phyloP scores from a whole-genome alignment of 345 rosid genomes.

The Euphorbia pulcherrima region DNA sequence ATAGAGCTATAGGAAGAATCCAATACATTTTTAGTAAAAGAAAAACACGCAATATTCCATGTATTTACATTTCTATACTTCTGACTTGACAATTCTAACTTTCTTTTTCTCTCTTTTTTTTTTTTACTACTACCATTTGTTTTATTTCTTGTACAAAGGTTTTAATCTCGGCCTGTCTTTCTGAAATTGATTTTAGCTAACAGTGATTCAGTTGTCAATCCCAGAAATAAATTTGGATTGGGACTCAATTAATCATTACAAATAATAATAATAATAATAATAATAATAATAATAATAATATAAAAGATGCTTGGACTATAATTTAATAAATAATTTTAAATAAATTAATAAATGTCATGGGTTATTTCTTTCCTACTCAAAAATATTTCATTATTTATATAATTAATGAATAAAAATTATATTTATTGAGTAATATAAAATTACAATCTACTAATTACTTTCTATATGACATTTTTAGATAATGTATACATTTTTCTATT shows the following conservation, averaged over 20 bases:
- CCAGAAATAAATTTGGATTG: constrained; percentile 1
- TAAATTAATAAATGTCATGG: no score
- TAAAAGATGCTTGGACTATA: no score
- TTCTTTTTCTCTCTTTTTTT: not conserved
- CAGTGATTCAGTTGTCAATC: not conserved
- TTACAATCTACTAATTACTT: no score
- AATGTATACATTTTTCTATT: no score
- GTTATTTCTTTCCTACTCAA: no score
- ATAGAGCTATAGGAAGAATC: not conserved
- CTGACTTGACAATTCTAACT: not conserved
- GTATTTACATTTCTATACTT: not conserved
- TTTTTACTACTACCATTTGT: not conserved
- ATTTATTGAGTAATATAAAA: no score
- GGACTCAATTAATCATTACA: not conserved
- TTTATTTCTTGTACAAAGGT: not conserved
- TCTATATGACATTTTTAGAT: no score
- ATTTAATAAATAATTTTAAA: no score
- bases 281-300: no score
- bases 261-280: no score
- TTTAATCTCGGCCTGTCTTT: not conserved
- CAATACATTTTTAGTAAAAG: not conserved
- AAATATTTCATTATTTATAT: no score
- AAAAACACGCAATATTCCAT: not conserved
- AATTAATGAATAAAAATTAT: no score
- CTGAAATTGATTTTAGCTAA: not conserved